Evolutionary conservation across 805 yeast species (phyloP), one percentile per base, ranked within the genome.

Genomic region (Babjeviella inositovora): DNA sequence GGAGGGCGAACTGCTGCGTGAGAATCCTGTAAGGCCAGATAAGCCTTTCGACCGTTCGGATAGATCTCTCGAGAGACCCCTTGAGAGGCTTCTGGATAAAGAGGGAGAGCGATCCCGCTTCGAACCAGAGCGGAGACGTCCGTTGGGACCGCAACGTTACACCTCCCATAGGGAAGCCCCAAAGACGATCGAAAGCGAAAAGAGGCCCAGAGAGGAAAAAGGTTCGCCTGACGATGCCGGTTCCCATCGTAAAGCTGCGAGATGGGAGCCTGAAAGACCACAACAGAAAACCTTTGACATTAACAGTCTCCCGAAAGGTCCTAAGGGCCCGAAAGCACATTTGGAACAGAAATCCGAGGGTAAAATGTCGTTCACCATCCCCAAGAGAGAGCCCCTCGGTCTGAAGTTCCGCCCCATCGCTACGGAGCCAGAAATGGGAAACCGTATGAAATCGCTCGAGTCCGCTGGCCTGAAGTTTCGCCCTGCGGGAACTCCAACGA

Each of bases 281-380:
- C 10, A 7, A 19, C 7, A 18, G 7, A 26, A 20, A 15, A 11
- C 10, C 7, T 18, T 30, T 11, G 20, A 28, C 13, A 19, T 25
- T 9, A 25, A 19, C 6, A 30, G 16, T 11, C 13, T 30, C 6
- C 22, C 22, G 15, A 20, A 20, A n/a, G 22, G 22, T 6, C 33
- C 33, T 6, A 30, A 30, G 19, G 33, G 33, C 3, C 35, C 35
- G 7, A 28, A 24, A 20, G 15, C 15, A 14, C n/a, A 14, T 11
- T 12, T 11, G 11, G 12, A 13, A 19, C 8, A 16, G 17, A 11
- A 16, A 17, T 8, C 10, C 19, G 7, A 11, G 16, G 12, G 20
- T 17, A 16, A 14, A 25, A 13, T 12, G 21, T 14, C 11, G n/a
- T 4, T 7, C 13, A 10, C 11, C 26, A 6, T 12, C 16, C n/a